Evolutionary conservation across 129 eudicot species (phyloP).

Genomic region (Arctium minus): DNA sequence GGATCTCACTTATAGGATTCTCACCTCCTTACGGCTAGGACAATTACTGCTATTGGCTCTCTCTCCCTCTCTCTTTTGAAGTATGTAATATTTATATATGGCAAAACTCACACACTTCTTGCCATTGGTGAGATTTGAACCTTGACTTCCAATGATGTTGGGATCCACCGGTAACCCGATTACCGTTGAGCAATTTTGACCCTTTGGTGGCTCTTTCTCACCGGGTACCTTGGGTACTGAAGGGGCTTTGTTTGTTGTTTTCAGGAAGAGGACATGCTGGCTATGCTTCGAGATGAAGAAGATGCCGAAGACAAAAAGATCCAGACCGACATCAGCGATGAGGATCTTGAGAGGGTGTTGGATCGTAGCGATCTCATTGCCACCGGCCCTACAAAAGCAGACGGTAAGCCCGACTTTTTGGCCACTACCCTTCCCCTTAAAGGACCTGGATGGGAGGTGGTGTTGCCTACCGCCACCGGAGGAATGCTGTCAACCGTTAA

Average conservation of each 20-base stretch:
- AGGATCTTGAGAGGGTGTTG: slow-evolving; percentile 61
- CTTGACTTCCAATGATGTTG: neutral
- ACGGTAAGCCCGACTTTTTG: slow-evolving; percentile 13
- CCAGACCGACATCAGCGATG: slow-evolving; percentile 68
- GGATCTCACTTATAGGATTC: no score
- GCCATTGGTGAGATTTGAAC: neutral
- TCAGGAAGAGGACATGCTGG: slow-evolving; percentile 69
- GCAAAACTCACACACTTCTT: neutral
- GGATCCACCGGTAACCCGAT: neutral
- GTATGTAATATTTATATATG: no score
- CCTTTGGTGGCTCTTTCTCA: neutral
- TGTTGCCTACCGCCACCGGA: slow-evolving; percentile 58
- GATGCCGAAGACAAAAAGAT: slow-evolving; percentile 60
- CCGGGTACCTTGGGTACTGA: neutral
- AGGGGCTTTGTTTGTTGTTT: neutral
- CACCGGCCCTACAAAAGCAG: slow-evolving; percentile 14
- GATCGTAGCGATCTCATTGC: slow-evolving; percentile 63
- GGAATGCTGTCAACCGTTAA: slow-evolving; percentile 68
- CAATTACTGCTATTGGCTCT: no score
- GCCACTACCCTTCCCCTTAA: slow-evolving; percentile 41
- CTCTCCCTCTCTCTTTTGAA: no score
- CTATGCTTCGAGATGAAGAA: slow-evolving; percentile 55
- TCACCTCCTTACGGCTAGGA: no score
- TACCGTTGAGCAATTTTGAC: neutral
- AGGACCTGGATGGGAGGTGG: slow-evolving; percentile 88